phyloP scores from a whole-genome alignment of 345 rosid genomes.

The Euphorbia pulcherrima region DNA sequence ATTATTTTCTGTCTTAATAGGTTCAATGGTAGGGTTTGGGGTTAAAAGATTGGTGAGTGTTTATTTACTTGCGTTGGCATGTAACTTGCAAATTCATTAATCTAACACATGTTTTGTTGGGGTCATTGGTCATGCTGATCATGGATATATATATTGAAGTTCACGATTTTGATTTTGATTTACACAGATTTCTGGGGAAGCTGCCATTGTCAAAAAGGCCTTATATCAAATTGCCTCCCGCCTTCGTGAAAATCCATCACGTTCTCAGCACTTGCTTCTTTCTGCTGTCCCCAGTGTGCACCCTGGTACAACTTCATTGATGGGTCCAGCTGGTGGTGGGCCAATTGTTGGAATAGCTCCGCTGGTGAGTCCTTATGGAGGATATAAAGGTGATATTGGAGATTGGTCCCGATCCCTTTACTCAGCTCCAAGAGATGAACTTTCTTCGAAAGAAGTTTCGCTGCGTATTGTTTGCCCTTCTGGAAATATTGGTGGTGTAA shows the following conservation, averaged over 20 bases:
- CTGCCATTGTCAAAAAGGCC: slow-evolving; percentile 74
- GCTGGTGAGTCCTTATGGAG: slow-evolving; percentile 67
- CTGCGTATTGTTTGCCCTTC: slow-evolving; percentile 74
- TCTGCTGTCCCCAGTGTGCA: slow-evolving; percentile 56
- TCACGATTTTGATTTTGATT: background rate
- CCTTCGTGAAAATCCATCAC: slow-evolving; percentile 88
- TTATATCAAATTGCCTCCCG: slow-evolving; percentile 72
- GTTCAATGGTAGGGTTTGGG: background rate
- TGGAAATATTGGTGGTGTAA: slow-evolving; percentile 83
- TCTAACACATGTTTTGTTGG: background rate
- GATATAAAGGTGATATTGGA: slow-evolving; percentile 69
- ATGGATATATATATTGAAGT: background rate
- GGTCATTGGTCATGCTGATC: background rate
- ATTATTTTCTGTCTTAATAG: background rate
- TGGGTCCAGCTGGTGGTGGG: slow-evolving; percentile 55
- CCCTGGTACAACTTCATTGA: slow-evolving; percentile 52
- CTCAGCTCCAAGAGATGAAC: slow-evolving; percentile 79
- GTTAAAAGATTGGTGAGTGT: background rate
- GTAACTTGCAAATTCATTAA: background rate
- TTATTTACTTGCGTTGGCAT: background rate
- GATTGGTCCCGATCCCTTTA: slow-evolving; percentile 80
- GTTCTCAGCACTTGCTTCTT: slow-evolving; percentile 71
- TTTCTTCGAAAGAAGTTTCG: slow-evolving; percentile 64
- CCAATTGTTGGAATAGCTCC: slow-evolving; percentile 82
- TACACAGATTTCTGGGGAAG: slow-evolving; percentile 76